These are phyloP conservation scores for Arthrinium phaeospermum DNA, from an alignment of 2,329 filamentous ascomycete species.

Conservation along the genomic window DNA sequence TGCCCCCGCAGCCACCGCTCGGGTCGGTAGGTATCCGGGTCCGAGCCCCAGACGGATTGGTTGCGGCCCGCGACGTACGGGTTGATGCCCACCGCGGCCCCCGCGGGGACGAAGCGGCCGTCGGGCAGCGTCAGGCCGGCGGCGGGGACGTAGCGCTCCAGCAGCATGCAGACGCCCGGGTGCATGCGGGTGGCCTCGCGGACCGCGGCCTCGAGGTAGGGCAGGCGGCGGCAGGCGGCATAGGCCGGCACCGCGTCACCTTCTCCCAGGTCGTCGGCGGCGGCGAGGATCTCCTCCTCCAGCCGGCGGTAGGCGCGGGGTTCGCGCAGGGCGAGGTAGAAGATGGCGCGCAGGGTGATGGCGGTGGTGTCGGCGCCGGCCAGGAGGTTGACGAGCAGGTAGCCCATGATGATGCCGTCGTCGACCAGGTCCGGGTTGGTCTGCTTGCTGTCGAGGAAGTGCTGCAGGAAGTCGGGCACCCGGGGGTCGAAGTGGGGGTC, in stretches of 20 bases:
- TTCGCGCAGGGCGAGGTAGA: constrained; percentile 42
- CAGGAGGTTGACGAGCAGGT: constrained; percentile 25
- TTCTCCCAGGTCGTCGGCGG: constrained; percentile 41
- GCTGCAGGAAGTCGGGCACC: constrained; percentile 34
- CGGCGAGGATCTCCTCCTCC: constrained; percentile 47
- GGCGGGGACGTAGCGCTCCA: constrained; percentile 49
- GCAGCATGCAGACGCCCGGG: constrained; percentile 45
- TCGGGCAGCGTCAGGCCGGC: constrained; percentile 36
- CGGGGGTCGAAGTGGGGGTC: not conserved
- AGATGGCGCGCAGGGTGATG: constrained; percentile 34
- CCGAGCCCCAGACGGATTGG: constrained; percentile 44
- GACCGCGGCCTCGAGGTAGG: constrained; percentile 49
- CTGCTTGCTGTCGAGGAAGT: constrained; percentile 36
- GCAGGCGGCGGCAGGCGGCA: constrained; percentile 25
- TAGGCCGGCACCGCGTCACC: constrained; percentile 27
- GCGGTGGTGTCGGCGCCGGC: constrained; percentile 26
- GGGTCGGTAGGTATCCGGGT: constrained; percentile 46
- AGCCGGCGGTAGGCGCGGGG: constrained; percentile 30
- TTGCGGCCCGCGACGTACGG: constrained; percentile 39
- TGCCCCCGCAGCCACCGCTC: constrained; percentile 48
- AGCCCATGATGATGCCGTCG: constrained; percentile 36
- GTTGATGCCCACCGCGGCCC: constrained; percentile 38
- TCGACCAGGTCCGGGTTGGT: constrained; percentile 35
- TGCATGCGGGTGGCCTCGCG: constrained; percentile 52
- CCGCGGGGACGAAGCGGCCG: constrained; percentile 34